Base-by-base conservation (phyloP, 257 asterid species). In the Solanum bulbocastanum region DNA sequence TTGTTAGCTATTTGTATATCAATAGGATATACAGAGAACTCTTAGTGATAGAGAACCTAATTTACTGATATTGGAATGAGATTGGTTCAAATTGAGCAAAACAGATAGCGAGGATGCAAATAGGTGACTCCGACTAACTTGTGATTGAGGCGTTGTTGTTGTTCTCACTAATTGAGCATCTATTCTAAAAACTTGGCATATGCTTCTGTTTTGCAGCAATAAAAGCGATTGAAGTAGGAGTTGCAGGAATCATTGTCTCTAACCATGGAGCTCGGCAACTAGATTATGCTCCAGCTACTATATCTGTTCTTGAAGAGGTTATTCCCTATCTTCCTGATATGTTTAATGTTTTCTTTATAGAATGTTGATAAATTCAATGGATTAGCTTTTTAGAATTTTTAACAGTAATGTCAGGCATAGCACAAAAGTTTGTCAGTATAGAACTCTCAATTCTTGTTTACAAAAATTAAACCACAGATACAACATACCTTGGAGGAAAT, bases 231-330 rank as follows among this genome's bases (percentile, higher is more conserved):
- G 95, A 94, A 89, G 96, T 85, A 71, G 96, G 95, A 65, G 92
- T 90, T 62, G 92, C 92, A 11, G 95, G 96, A 60, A 91, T 94
- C 23, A 56, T 94, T 32, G 95, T 94, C 58, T 93, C 98, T 83
- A 94, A 94, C 87, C 98, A 93, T 87, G 96, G 98, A 83, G 96
- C 91, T 84, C 95, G 96, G 71, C 98, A 94, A 90, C 90, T 93
- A 15, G 95, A 94, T 85, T 88, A 90, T 83, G 46, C 91, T 78
- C 98, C 98, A 18, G 93, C 96, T 87, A 94, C 93, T 56, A 93
- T 94, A 87, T 83, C 90, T 65, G 98, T 91, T 76, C 91, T 94
- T 35, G 98, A 94, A 90, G 96, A 93, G 98, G 95, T 92, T 49
- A 42, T 46, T 73, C 42, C 30, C 52, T 60, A 16, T 5, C 18